Conservation (phyloP, 129 eudicot species). For the Artemisia annua region DNA sequence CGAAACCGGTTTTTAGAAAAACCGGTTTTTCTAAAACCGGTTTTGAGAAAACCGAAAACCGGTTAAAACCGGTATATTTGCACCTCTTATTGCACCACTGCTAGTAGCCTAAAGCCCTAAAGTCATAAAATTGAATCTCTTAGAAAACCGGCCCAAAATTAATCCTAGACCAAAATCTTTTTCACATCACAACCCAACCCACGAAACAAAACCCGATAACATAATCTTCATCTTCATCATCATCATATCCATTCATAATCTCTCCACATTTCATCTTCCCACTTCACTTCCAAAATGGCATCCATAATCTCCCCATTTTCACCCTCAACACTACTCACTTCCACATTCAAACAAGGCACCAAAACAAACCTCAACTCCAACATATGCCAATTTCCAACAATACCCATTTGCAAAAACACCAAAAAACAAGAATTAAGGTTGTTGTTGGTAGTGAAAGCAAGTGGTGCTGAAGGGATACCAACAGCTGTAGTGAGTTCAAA, state of each 20-base stretch:
- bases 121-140: no score
- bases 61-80: no score
- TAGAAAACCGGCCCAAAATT: not conserved
- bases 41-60: no score
- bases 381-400: constrained; percentile 28
- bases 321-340: not conserved
- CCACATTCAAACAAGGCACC: constrained; percentile 38
- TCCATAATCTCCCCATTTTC: not conserved
- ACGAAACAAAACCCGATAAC: not conserved
- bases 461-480: constrained; percentile 9
- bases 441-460: constrained; percentile 13
- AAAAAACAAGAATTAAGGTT: constrained; percentile 23
- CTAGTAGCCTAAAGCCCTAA: no score
- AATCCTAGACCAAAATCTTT: not conserved
- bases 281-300: not conserved
- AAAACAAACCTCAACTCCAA: constrained; percentile 35
- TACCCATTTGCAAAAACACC: not conserved
- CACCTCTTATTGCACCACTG: no score
- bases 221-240: not conserved
- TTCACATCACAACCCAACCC: not conserved
- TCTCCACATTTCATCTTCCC: constrained; percentile 36
- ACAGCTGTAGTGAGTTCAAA: constrained; percentile 23
- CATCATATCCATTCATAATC: constrained; percentile 21
- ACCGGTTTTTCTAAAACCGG: no score
- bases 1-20: no score